Percentiles rank a stretch among this genome's conserved stretches.
These are phyloP conservation scores for Wickerhamomyces hampshirensis DNA, from an alignment of 805 yeast species.

Conservation along the genomic window DNA sequence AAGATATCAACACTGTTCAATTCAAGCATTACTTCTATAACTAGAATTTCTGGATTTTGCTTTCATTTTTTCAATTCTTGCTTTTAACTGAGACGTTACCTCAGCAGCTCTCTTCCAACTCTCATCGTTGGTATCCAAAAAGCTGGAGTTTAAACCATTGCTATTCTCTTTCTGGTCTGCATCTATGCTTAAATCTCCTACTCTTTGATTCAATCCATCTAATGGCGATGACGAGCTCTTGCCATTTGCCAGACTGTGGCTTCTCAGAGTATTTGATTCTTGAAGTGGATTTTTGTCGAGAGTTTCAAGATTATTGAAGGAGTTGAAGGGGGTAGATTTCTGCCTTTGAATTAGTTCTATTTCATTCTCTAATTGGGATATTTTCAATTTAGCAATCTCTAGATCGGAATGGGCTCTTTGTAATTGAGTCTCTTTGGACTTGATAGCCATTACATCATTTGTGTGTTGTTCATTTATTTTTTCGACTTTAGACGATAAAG, in stretches of 20 bases:
- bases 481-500: conserved; percentile 28
- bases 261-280: conserved; percentile 11
- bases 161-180: conserved; percentile 25
- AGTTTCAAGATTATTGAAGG: not conserved
- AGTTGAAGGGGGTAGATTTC: conserved; percentile 11
- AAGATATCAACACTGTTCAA: too few species aligned
- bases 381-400: conserved; percentile 50
- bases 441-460: conserved; percentile 43
- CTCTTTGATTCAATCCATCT: conserved; percentile 21
- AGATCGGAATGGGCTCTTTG: conserved; percentile 56
- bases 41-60: conserved; percentile 40
- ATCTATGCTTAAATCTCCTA: conserved; percentile 25
- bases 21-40: conserved; percentile 2
- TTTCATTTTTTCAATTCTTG: conserved; percentile 86
- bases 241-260: conserved; percentile 1
- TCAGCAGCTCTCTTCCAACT: conserved; percentile 90
- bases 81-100: conserved; percentile 80
- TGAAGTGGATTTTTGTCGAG: conserved; percentile 12
- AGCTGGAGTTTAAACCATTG: conserved; percentile 5
- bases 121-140: conserved; percentile 45
- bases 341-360: conserved; percentile 32
- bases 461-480: conserved; percentile 47
- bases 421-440: conserved; percentile 68
- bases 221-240: conserved; percentile 14
- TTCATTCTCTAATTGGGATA: conserved; percentile 49